Percentiles rank a stretch among this genome's conserved stretches.
Evolutionary conservation across 2,329 filamentous ascomycete species (phyloP).

Genomic region (Fusarium globosum): DNA sequence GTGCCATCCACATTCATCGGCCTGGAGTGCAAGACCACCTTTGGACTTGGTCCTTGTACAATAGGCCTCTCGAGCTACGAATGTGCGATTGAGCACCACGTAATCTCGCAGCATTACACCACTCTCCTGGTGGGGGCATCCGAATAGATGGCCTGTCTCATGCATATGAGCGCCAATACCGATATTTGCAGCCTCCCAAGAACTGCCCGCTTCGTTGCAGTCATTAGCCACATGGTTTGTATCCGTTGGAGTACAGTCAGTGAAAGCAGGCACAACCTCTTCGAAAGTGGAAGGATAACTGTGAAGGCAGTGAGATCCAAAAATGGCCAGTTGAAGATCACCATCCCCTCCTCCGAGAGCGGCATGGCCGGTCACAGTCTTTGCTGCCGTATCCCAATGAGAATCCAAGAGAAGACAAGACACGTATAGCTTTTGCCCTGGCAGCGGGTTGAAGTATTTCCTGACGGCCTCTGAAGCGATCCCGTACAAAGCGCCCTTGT

Average conservation of each 20-base stretch:
- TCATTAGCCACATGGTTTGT: conserved; percentile 84
- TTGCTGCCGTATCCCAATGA: conserved; percentile 81
- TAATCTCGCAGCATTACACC: conserved; percentile 96
- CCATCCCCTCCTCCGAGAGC: conserved; percentile 81
- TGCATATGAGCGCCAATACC: conserved; percentile 94
- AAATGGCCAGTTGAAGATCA: conserved; percentile 85
- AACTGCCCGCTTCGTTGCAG: conserved; percentile 86
- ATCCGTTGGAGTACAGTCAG: conserved; percentile 90
- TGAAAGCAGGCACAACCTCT: conserved; percentile 89
- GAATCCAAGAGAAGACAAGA: conserved; percentile 88
- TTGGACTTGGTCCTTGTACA: conserved; percentile 88
- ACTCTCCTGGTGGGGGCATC: conserved; percentile 87
- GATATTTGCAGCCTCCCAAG: conserved; percentile 95
- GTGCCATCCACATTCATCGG: conserved; percentile 93
- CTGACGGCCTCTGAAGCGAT: conserved; percentile 83
- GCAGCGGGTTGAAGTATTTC: conserved; percentile 77
- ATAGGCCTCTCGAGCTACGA: conserved; percentile 83
- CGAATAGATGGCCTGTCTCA: conserved; percentile 89
- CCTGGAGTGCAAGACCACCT: conserved; percentile 77
- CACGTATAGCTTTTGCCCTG: conserved; percentile 88
- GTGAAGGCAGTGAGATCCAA: conserved; percentile 91
- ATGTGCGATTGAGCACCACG: conserved; percentile 83
- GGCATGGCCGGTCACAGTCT: conserved; percentile 82
- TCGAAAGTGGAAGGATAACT: conserved; percentile 91
- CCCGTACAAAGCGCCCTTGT: conserved; percentile 78